Evolutionary conservation across 2,329 filamentous ascomycete genomes (phyloP), one percentile per base, ranked within the genome.

Genomic region (Exophiala sideris): DNA sequence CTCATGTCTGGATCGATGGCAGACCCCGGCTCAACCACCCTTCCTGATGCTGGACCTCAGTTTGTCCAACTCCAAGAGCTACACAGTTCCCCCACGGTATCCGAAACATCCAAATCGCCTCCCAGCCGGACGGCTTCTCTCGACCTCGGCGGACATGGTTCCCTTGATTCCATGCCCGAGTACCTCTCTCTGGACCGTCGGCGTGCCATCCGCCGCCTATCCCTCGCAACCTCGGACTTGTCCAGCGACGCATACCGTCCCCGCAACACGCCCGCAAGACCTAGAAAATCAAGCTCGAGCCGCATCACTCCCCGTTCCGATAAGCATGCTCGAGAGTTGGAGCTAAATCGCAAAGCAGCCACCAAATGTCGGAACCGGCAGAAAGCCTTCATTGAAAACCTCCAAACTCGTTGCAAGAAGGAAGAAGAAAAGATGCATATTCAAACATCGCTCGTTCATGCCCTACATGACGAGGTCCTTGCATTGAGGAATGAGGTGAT

Each of bases 251-350:
- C 49, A 8, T 59, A 59, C 46, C 42, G 53, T 18, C 57, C 57
- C 2, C 36, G 57, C n/a, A 54, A 50, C 36, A 59, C 42, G 5
- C 56, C 48, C 2, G 41, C 41, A 3, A 40, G 52, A 20, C 52
- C 45, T 20, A 44, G 50, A 34, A 56, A 50, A 24, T 34, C 41
- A 12, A 34, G 33, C 3, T 53, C 49, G 3, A 48, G 49, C 21
- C 57, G 57, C 20, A 56, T 56, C 42, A 48, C 44, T 2, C 57
- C 57, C 3, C 57, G 57, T 5, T 56, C 53, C 9, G 48, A 56
- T 14, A 59, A 59, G 47, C 57, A 59, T 20, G 57, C 57, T 9
- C 46, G 57, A 1, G 57, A 59, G 45, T 47, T 59, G n/a, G 57
- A 59, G 40, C 53, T 59, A 21, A 59, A 59, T 40, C 57, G 57